Percentiles rank a stretch among this genome's conserved stretches.
These are phyloP conservation scores for Myrica gale DNA, from an alignment of 306 rosid genomes.

Conservation along the genomic window DNA sequence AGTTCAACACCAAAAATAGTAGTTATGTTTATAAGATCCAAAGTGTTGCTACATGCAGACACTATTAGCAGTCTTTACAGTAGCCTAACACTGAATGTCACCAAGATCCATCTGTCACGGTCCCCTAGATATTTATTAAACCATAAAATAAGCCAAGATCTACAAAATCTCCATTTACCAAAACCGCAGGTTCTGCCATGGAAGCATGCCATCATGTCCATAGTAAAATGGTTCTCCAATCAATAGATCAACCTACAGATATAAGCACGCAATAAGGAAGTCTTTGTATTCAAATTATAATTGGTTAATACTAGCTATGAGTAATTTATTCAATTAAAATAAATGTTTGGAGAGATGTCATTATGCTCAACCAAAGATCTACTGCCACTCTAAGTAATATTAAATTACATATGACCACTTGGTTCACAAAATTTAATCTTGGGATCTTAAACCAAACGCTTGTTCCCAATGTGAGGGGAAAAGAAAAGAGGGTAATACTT, in stretches of 20 bases:
- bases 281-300: slow-evolving; percentile 14
- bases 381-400: neutral
- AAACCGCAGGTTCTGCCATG: slow-evolving; percentile 90
- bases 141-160: slow-evolving; percentile 22
- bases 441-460: neutral
- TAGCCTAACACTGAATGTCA: neutral
- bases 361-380: neutral
- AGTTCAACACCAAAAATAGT: neutral
- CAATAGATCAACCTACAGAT: slow-evolving; percentile 69
- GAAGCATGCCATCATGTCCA: slow-evolving; percentile 77
- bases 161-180: slow-evolving; percentile 49
- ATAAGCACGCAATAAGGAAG: slow-evolving; percentile 15
- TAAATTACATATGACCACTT: neutral
- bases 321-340: neutral
- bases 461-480: neutral
- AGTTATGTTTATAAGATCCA: neutral
- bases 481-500: neutral
- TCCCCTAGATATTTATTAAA: slow-evolving; percentile 12
- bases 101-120: slow-evolving; percentile 9
- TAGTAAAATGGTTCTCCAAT: slow-evolving; percentile 84
- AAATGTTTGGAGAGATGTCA: neutral
- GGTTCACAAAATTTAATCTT: slow-evolving; percentile 8
- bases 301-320: neutral
- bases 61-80: neutral
- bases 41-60: neutral